Evolutionary conservation across 768 basidiomycete species (phyloP), one percentile per base, ranked within the genome.

Genomic region (Cystobasidium onofrii): DNA sequence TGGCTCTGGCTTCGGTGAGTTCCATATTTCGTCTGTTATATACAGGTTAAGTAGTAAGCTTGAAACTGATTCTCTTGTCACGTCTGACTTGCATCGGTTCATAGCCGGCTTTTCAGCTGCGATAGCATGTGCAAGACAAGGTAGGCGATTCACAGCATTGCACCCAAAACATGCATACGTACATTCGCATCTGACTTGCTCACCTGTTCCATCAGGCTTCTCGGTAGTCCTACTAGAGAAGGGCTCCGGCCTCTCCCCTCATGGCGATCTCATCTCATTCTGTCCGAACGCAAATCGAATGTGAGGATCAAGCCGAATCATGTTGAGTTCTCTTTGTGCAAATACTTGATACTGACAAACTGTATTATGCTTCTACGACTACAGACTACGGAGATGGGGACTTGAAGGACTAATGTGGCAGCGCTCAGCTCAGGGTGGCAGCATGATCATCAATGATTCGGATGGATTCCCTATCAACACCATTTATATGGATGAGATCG

Each of bases 231-330:
- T 76, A 12, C 31, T 75, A 17, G 75, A 77, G 43, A 73, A 74
- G 1, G 64, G 75, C 18, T 18, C 65, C 4, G 77, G 77, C 1
- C 29, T 70, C 1, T 69, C 65, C 4, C 62, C 52, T 1, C 74
- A 76, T 54, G 77, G 77, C 27, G 77, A 77, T 41, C 46, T 65
- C 15, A 75, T 77, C 46, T 6, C 62, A 9, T 62, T 77, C 46
- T 70, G 75, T 27, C 25, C 63, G 1, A 74, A 75, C 31, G 77
- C 75, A 20, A 44, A 50, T 0, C 25, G 17, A n/a, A 34, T 77
- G 57, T 60, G 27, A 60, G 57, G 4, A 9, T 3, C 6, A 15
- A 29, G 23, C 6, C 57, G 20, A 15, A 17, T n/a, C n/a, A n/a
- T n/a, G n/a, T n/a, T n/a, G n/a, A n/a, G n/a, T n/a, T n/a, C n/a